A percentile compares a stretch with the other conserved stretches of the same genome.
Evolutionary conservation across 768 basidiomycete genomes (phyloP).

Genomic region (Leccinum incarnatum): DNA sequence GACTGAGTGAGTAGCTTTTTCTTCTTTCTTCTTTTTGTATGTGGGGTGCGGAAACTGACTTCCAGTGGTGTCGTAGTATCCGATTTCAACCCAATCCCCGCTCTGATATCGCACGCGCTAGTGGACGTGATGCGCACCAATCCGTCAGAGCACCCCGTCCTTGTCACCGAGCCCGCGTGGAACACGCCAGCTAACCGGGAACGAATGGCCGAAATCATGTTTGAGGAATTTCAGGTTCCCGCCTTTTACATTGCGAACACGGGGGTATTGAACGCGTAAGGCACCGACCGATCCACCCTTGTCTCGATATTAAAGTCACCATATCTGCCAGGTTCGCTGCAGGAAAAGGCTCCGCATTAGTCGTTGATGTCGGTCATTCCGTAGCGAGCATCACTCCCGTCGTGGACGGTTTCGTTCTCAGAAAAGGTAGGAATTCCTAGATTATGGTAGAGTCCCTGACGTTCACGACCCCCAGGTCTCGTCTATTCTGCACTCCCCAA

Average conservation of each 20-base stretch:
- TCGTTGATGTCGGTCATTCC: slow-evolving; percentile 90
- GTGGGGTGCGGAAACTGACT: slow-evolving; percentile 6
- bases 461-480: slow-evolving; percentile 55
- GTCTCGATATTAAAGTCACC: slow-evolving; percentile 11
- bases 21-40: neutral
- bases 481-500: slow-evolving; percentile 70
- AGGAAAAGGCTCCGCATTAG: slow-evolving; percentile 95
- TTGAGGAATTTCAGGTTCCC: slow-evolving; percentile 92
- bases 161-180: slow-evolving; percentile 96
- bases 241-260: slow-evolving; percentile 97
- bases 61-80: slow-evolving; percentile 43
- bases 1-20: slow-evolving; percentile 60
- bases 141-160: slow-evolving; percentile 83
- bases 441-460: neutral
- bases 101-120: slow-evolving; percentile 72
- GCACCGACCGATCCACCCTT: slow-evolving; percentile 21
- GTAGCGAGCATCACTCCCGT: slow-evolving; percentile 92
- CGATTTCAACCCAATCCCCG: slow-evolving; percentile 73
- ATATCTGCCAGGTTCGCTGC: slow-evolving; percentile 76
- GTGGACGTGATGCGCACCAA: slow-evolving; percentile 73
- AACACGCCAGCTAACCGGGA: slow-evolving; percentile 91
- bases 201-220: slow-evolving; percentile 95
- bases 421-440: slow-evolving; percentile 64
- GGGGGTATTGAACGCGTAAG: slow-evolving; percentile 87
- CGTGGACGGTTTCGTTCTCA: slow-evolving; percentile 94